phyloP scores from a whole-genome alignment of 2,329 filamentous ascomycete species.

The Arthrinium puccinioides region DNA sequence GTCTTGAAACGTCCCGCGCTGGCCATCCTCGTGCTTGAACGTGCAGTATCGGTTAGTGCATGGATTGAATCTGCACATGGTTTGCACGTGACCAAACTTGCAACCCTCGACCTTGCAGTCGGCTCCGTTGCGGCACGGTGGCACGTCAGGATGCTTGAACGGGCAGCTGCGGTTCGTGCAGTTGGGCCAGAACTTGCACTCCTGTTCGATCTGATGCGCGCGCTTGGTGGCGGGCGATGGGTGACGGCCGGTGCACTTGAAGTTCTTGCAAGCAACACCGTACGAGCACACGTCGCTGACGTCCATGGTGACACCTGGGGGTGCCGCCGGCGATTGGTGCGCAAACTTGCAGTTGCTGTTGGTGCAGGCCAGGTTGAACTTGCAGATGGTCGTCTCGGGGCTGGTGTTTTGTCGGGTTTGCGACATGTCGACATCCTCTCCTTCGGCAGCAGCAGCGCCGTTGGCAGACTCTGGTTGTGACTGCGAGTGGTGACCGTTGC shows the following conservation, averaged over 20 bases:
- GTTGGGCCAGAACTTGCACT: slow-evolving; percentile 88
- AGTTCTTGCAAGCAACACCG: slow-evolving; percentile 90
- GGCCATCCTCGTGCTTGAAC: slow-evolving; percentile 87
- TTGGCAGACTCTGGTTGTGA: slow-evolving; percentile 26
- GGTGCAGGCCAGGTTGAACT: slow-evolving; percentile 81
- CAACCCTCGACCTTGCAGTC: slow-evolving; percentile 77
- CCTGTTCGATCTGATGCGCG: slow-evolving; percentile 72
- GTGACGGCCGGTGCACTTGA: slow-evolving; percentile 86
- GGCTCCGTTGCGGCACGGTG: slow-evolving; percentile 82
- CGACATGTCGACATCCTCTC: slow-evolving; percentile 58
- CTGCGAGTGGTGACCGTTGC: slow-evolving; percentile 27
- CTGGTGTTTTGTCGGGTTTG: slow-evolving; percentile 47
- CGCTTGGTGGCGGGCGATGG: slow-evolving; percentile 79
- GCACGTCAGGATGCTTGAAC: slow-evolving; percentile 83
- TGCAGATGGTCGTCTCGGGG: slow-evolving; percentile 68
- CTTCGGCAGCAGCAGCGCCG: slow-evolving; percentile 29
- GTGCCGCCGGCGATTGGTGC: slow-evolving; percentile 87
- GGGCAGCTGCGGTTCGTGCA: slow-evolving; percentile 82
- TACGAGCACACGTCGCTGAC: slow-evolving; percentile 74
- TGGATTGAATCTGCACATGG: slow-evolving; percentile 82
- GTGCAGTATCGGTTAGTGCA: slow-evolving; percentile 84
- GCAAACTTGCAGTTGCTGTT: slow-evolving; percentile 88
- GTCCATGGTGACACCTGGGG: slow-evolving; percentile 70
- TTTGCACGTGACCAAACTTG: slow-evolving; percentile 83
- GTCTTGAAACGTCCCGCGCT: slow-evolving; percentile 76